Base-by-base conservation (phyloP, 345 rosid species). In the Hibiscus syriacus region DNA sequence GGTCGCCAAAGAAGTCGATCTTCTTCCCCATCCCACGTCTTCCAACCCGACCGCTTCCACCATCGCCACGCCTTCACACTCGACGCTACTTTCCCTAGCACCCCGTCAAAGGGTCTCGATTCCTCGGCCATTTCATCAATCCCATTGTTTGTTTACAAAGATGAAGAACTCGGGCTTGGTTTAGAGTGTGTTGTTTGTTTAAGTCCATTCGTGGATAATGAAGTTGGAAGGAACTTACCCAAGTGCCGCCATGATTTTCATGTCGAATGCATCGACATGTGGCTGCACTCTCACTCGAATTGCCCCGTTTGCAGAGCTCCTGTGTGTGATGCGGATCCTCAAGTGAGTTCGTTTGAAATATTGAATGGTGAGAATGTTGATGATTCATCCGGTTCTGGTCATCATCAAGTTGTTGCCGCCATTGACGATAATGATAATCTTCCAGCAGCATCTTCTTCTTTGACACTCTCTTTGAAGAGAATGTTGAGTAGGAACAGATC, bases 181-280 rank as follows among this genome's bases (percentile, higher is more conserved):
- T 72, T 75, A 0, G 98, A 87, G 41, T 92, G 98, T 68, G 91
- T 83, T 26, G 79, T 92, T 58, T 88, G 98, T 83, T 74, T 92
- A 11, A 81, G 83, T 36, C 65, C 64, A 13, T 90, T 87, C 57
- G 91, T 84, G 77, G 92, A 76, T 0, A 74, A 79, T 36, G 98
- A 90, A 5, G 70, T 74, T 6, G 90, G 96, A 12, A 78, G 91
- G 74, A 78, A 74, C 23, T 43, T 92, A 57, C 78, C 75, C 13
- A 84, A 66, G 1, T 92, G 98, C 30, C 86, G 87, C 17, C 98
- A 92, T 68, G 73, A 73, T 34, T 92, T 92, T 66, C 98, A 90
- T 39, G 82, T 86, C 17, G 90, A 86, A 66, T 92, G 97, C 62
- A 84, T 92, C 38, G 96, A 90, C 25, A 90, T 79, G 86, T 92